Base-by-base conservation (phyloP, 495 filamentous ascomycete genomes). In the Poronia punctata region DNA sequence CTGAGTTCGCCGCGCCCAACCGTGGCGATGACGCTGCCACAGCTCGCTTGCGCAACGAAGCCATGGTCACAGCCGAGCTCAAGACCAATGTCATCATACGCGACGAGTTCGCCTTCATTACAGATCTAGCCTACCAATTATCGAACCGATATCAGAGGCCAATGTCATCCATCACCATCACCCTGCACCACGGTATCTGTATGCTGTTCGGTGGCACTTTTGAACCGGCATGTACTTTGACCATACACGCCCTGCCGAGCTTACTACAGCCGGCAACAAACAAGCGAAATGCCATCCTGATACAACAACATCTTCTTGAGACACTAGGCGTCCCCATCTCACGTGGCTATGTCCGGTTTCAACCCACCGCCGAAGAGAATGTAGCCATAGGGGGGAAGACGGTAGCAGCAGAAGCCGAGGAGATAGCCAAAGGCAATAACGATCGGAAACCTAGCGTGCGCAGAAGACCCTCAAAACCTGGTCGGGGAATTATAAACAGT, bases 161-260 rank as follows among this genome's bases (percentile, higher is more conserved):
- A 2, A 77, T 86, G 19, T 73, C 77, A 1, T 80, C 72, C 9
- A 81, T 94, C 29, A 70, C 84, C 51, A 73, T 95, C 20, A 80
- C 72, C 1, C 53, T 95, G 10, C 71, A 81, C 18, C 83, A 89
- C 42, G 78, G 83, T n/a, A 69, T 72, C n/a, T 84, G 77, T 50
- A 70, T 95, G 53, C 58, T 84, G 26, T 82, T 88, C 45, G 86
- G 77, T 4, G 83, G 76, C 26, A 75, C 75, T 17, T 80, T 83
- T 36, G 77, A 84, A n/a, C 82, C 83, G 2, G 83, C 86, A 11
- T 97, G 94, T 49, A 70, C 81, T 30, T 62, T 95, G 48, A 86
- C 84, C 38, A 76, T 97, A 25, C 82, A 71, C 38, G 78, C 86
- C 3, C 70, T 92, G 11, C 72, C 82, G 0, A 70, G 64, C 2